Base-by-base conservation (phyloP, 345 rosid species). In the Abelmoschus esculentus region DNA sequence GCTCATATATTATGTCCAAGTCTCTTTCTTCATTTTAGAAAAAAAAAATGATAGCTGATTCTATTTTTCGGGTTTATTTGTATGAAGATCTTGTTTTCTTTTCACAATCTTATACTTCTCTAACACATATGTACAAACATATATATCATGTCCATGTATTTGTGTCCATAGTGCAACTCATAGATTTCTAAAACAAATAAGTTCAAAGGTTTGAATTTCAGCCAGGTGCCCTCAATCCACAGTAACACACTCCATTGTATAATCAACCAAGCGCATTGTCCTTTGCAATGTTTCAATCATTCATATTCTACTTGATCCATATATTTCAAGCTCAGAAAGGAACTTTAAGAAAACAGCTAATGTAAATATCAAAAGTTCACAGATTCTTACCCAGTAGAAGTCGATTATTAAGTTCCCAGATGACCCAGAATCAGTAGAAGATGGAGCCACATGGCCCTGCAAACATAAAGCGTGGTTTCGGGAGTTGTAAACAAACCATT, bases 341-440 rank as follows among this genome's bases (percentile, higher is more conserved):
- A 62, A 70, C 6, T 12, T 61, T 50, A 22, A 61, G 67, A 55
- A 22, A 22, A 22, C 7, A 63, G 60, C 31, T 18, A 73, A 67
- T 29, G n/a, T 34, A 36, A n/a, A 63, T 29, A 38, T 47, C 32
- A 60, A 71, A 71, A 73, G 66, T 40, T 29, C 36, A 22, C 62
- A 50, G 66, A 77, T 50, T 32, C 97, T 87, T 79, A 91, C 99
- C 99, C 96, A 95, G 54, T 95, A 95, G 86, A 95, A 95, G 78
- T 95, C 99, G 36, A 95, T 87, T 72, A 91, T 85, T 44, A 89
- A 36, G 85, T 95, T 95, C 59, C 97, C 96, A 67, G 84, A 86
- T 60, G 99, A 95, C 71, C 99, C 97, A 72, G 96, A 91, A 79
- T 95, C 99, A 32, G 83, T 82, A 53, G 99, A 95, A 58, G 97